phyloP scores from a whole-genome alignment of 345 rosid species.

The Carallia brachiata region DNA sequence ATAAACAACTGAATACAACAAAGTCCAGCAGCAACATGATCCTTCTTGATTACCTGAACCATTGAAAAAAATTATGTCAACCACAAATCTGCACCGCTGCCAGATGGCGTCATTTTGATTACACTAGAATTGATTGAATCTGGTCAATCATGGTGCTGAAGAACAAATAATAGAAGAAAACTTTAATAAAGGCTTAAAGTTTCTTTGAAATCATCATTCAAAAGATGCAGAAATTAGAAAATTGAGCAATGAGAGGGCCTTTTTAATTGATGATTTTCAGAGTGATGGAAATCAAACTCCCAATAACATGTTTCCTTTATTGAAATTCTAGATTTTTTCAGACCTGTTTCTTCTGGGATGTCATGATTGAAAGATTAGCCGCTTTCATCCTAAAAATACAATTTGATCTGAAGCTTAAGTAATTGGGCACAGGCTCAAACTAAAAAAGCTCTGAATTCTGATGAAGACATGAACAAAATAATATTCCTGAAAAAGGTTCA shows the following conservation, averaged over 20 bases:
- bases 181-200: neutral
- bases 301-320: no score
- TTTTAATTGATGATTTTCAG: neutral
- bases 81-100: neutral
- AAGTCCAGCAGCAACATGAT: conserved; percentile 90
- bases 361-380: no score
- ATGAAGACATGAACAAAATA: no score
- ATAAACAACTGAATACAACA: conserved; percentile 91
- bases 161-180: neutral
- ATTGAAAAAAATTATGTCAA: conserved; percentile 7
- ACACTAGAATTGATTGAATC: neutral
- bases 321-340: no score
- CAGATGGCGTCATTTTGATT: neutral
- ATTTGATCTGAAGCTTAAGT: no score
- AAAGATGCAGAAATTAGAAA: neutral
- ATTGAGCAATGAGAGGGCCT: neutral
- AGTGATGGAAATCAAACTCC: no score
- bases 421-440: no score
- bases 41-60: conserved; percentile 88
- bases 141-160: neutral
- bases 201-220: neutral
- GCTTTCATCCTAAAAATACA: no score
- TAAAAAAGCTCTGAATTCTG: no score
- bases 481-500: no score
- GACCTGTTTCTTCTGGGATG: no score